phyloP scores from a whole-genome alignment of 768 basidiomycete species.

The Podaxis sp. region DNA sequence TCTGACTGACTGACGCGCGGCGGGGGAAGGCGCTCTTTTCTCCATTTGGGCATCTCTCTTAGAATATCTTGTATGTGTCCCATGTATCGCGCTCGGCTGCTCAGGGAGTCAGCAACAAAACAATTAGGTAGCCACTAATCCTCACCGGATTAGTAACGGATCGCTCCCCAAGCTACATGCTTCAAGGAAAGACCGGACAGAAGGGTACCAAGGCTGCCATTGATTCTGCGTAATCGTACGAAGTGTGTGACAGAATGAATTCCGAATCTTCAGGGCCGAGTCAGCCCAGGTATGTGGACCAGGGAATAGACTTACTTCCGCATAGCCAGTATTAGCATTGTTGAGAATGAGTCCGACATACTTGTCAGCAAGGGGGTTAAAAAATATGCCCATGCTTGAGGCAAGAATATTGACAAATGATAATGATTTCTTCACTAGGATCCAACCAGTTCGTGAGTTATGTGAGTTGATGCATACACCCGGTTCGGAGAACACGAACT shows the following conservation, averaged over 20 bases:
- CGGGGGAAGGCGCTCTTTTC: conserved; percentile 73
- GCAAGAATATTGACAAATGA: conserved; percentile 62
- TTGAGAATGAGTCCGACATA: conserved; percentile 69
- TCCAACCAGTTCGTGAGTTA: conserved; percentile 2
- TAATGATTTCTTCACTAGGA: conserved; percentile 71
- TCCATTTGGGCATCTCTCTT: conserved; percentile 60
- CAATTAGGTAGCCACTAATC: not conserved
- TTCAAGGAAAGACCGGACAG: conserved; percentile 44
- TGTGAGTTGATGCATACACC: not conserved
- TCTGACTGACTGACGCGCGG: conserved; percentile 83
- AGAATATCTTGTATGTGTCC: conserved; percentile 54
- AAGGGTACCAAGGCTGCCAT: conserved; percentile 68
- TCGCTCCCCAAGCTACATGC: conserved; percentile 52
- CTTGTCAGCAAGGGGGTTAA: conserved; percentile 60
- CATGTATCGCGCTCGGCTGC: conserved; percentile 53
- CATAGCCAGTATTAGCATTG: conserved; percentile 78
- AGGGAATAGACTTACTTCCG: conserved; percentile 51
- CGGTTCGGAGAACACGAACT: conserved; percentile 35
- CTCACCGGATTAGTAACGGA: conserved; percentile 58
- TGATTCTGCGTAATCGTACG: conserved; percentile 50
- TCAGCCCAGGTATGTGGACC: not conserved
- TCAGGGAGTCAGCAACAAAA: conserved; percentile 4
- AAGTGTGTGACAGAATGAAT: conserved; percentile 63
- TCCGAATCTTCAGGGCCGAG: conserved; percentile 48
- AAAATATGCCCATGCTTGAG: conserved; percentile 61